Percentiles rank a stretch among this genome's conserved stretches.
Conservation (phyloP, 306 rosid genomes). For the Ochetophila trinervis region DNA sequence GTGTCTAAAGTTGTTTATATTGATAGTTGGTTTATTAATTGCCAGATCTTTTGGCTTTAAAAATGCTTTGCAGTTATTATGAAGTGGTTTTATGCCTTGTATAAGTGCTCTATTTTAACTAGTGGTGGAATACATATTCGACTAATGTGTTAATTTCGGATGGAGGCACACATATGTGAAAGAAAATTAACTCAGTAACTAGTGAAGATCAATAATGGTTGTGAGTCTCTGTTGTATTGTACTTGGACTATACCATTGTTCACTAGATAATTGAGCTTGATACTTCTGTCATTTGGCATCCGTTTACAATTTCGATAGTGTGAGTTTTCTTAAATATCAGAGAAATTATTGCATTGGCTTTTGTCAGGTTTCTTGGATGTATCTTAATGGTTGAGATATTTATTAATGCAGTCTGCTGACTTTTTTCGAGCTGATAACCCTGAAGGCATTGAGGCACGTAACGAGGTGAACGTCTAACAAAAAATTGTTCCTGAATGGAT, state of each 20-base stretch:
- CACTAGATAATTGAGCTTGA: conserved; percentile 3
- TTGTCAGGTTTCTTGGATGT: conserved; percentile 16
- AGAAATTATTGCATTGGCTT: conserved; percentile 19
- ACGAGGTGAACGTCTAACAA: conserved; percentile 67
- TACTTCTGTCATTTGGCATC: neutral
- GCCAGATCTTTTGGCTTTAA: neutral
- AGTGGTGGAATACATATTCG: no score
- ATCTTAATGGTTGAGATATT: conserved; percentile 20
- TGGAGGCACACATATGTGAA: neutral
- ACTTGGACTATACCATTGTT: neutral
- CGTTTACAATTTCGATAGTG: neutral
- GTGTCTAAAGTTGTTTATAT: conserved; percentile 29
- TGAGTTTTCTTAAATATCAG: conserved; percentile 18
- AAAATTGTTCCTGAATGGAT: conserved; percentile 23
- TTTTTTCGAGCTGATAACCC: conserved; percentile 97
- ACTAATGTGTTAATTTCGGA: neutral
- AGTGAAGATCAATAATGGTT: no score
- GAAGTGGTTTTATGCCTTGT: no score
- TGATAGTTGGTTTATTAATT: neutral
- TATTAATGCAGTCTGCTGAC: conserved; percentile 79
- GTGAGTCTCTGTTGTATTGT: neutral
- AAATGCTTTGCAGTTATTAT: neutral
- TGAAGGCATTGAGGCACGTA: conserved; percentile 95
- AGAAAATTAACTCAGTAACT: neutral
- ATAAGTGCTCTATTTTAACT: no score